These are phyloP conservation scores for Triadica sebifera DNA, from an alignment of 345 rosid genomes.

Conservation along the genomic window DNA sequence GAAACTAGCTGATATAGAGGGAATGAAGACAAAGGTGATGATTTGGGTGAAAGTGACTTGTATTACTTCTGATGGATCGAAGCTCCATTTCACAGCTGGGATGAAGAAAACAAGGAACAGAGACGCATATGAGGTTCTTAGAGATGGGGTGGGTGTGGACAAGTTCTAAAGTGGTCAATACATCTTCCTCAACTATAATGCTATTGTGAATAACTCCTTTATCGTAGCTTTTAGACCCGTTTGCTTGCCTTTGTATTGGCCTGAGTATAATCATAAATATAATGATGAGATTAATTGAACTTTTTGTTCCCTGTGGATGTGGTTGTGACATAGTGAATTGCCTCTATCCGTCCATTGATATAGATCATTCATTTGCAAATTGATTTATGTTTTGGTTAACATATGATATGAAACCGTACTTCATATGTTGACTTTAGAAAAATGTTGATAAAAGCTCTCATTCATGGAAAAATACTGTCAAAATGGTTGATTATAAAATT, in stretches of 20 bases:
- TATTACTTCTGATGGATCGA: constrained; percentile 62
- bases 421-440: too few relatives aligned
- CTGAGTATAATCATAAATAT: neutral
- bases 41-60: constrained; percentile 84
- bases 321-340: neutral
- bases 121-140: constrained; percentile 76
- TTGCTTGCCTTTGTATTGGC: constrained; percentile 9
- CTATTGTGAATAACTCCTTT: constrained; percentile 11
- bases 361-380: neutral
- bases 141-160: constrained; percentile 66
- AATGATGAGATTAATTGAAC: neutral
- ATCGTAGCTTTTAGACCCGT: neutral
- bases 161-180: constrained; percentile 50
- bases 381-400: neutral
- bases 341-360: neutral
- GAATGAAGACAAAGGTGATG: constrained; percentile 85
- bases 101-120: constrained; percentile 72
- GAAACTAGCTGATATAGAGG: constrained; percentile 76
- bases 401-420: too few relatives aligned
- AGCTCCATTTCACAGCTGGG: constrained; percentile 77
- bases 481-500: too few relatives aligned
- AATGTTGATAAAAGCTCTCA: too few relatives aligned
- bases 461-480: too few relatives aligned
- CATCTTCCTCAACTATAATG: neutral
- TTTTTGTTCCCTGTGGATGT: neutral